Base-by-base conservation (phyloP, 352 stramenopile genomes). In the Plasmopara halstedii region DNA sequence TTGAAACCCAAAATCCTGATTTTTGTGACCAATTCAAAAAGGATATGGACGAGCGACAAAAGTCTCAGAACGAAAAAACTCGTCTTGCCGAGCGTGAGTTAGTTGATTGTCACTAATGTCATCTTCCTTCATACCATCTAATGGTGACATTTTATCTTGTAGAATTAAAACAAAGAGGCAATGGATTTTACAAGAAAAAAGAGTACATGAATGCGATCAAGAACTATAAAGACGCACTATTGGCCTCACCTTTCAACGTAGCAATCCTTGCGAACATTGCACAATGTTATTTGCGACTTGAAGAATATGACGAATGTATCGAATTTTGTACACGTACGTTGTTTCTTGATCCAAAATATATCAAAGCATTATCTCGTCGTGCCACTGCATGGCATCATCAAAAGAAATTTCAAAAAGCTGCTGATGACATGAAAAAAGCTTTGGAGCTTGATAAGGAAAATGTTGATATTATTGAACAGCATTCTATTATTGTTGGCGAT, bases 21-120 rank as follows among this genome's bases (percentile, higher is more conserved):
- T 89, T 92, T 45, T 92, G 80, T 48, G 67, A 53, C 29, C 77
- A 92, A 35, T 92, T 89, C 54, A 71, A 82, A 46, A 52, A 87
- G 7, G 80, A 92, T 26, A 56, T 89, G 31, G 67, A 67, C 18
- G 65, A 84, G 45, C 64, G 80, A 0, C 68, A 86, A 29, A 10
- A 29, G 25, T 11, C 6, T 0, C 75, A 86, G 41, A 47, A 68
- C 13, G 56, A 84, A 11, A 83, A 79, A 29, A 49, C 73, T 10
- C 62, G 50, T 3, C 41, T 55, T 0, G 72, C 77, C 0, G 73
- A 88, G 39, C 77, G 77, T 88, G 45, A 33, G 69, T 65, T 6
- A 10, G 6, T 29, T 10, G n/a, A n/a, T n/a, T n/a, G n/a, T n/a
- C n/a, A n/a, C n/a, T n/a, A n/a, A n/a, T n/a, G n/a, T n/a, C n/a